Evolutionary conservation across 257 asterid species (phyloP).

Genomic region (Lavandula angustifolia): DNA sequence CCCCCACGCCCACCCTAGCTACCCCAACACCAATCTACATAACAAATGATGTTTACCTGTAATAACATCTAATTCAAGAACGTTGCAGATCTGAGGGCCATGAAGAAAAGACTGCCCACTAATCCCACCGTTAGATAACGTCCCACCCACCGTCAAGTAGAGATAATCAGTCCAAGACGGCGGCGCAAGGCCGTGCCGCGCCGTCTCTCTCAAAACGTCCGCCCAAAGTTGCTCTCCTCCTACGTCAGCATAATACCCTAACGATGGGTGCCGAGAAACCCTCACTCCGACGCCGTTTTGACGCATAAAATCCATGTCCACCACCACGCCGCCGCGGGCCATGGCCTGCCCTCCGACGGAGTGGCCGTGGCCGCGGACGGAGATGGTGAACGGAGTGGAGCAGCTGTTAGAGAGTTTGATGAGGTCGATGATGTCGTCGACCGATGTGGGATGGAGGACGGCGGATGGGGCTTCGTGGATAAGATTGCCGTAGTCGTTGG

Average conservation of each 20-base stretch:
- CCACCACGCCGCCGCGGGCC: constrained; percentile 63
- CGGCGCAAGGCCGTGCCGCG: constrained; percentile 55
- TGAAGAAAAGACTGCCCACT: constrained; percentile 66
- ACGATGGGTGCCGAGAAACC: constrained; percentile 43
- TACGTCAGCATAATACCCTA: constrained; percentile 65
- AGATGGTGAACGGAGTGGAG: constrained; percentile 48
- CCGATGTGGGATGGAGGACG: constrained; percentile 55
- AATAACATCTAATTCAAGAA: constrained; percentile 62
- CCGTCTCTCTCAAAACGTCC: constrained; percentile 45
- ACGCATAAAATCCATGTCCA: constrained; percentile 53
- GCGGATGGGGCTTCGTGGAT: constrained; percentile 52
- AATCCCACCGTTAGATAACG: constrained; percentile 74
- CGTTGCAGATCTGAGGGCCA: constrained; percentile 80
- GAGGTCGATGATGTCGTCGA: constrained; percentile 47
- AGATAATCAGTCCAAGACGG: constrained; percentile 74
- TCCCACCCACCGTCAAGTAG: constrained; percentile 71
- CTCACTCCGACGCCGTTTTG: constrained; percentile 33
- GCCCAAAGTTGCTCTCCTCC: constrained; percentile 75
- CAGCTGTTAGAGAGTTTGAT: constrained; percentile 43
- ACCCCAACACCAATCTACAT: neutral
- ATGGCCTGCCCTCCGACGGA: constrained; percentile 74
- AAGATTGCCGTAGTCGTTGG: constrained; percentile 66
- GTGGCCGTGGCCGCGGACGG: constrained; percentile 79
- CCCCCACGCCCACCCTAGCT: too few relatives aligned
- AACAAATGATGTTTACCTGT: constrained; percentile 50